Evolutionary conservation across 306 rosid genomes (phyloP).

Genomic region (Vigna trinervia): DNA sequence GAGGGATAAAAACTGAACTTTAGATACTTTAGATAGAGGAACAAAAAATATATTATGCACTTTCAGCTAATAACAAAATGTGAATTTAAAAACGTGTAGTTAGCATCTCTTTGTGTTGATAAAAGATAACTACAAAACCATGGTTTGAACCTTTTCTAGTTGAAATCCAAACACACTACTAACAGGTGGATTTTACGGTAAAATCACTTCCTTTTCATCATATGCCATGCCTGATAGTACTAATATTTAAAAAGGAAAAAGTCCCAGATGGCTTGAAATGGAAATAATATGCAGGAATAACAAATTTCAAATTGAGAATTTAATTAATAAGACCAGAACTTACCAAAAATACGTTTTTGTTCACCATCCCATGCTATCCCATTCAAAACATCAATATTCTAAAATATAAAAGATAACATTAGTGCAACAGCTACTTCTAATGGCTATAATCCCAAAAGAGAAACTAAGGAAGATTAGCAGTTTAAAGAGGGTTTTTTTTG

Average conservation of each 20-base stretch:
- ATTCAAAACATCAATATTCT: slow-evolving; percentile 83
- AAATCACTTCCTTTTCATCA: neutral
- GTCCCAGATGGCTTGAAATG: neutral
- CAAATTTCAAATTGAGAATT: neutral
- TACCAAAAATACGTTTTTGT: slow-evolving; percentile 74
- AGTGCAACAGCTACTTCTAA: slow-evolving; percentile 17
- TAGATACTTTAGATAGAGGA: too few species aligned
- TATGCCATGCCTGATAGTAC: neutral
- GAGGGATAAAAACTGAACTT: too few species aligned
- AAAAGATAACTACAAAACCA: neutral
- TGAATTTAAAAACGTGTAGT: too few species aligned
- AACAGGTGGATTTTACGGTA: neutral
- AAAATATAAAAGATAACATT: slow-evolving; percentile 25
- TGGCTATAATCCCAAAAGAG: slow-evolving; percentile 15
- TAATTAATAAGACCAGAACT: slow-evolving; percentile 32
- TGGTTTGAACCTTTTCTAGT: neutral
- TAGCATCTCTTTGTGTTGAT: too few species aligned
- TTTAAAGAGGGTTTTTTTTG: neutral
- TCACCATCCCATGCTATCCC: slow-evolving; percentile 93
- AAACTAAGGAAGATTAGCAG: slow-evolving; percentile 13
- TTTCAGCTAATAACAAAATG: too few species aligned
- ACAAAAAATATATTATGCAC: too few species aligned
- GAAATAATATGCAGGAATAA: neutral
- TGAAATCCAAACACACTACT: neutral
- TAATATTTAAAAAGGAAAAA: neutral